Conservation (phyloP, 306 rosid genomes). For the Cucumis sativus region DNA sequence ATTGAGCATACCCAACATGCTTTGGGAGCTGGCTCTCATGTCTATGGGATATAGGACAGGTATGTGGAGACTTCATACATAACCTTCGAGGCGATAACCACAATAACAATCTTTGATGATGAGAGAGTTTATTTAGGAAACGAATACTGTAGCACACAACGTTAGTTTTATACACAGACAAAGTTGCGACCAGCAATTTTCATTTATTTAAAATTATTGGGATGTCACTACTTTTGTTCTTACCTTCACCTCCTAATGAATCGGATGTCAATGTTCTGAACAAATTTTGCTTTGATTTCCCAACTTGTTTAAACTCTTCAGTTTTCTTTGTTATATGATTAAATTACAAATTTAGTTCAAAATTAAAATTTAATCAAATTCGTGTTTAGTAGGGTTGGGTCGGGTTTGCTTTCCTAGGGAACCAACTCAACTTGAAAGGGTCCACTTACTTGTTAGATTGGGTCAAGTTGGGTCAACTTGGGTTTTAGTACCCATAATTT, state of each 20-base stretch:
- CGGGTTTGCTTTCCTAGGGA: too few relatives aligned
- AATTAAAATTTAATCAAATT: too few relatives aligned
- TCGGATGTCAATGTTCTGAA: not conserved
- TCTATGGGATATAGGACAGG: conserved; percentile 79
- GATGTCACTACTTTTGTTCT: not conserved
- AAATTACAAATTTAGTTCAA: too few relatives aligned
- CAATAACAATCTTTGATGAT: not conserved
- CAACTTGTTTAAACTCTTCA: not conserved
- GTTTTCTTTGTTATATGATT: not conserved
- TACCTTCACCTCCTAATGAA: not conserved
- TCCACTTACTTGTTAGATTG: too few relatives aligned
- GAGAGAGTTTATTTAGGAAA: not conserved
- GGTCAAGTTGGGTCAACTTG: too few relatives aligned
- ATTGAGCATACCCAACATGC: conserved; percentile 91
- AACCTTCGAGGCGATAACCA: not conserved
- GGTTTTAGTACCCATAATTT: too few relatives aligned
- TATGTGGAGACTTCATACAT: conserved; percentile 55
- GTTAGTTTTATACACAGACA: not conserved
- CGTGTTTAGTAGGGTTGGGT: too few relatives aligned
- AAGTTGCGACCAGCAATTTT: not conserved
- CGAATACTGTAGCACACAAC: not conserved
- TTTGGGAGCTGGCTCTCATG: conserved; percentile 95
- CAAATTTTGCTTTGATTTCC: not conserved
- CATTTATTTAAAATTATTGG: not conserved
- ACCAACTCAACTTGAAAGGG: too few relatives aligned